Evolutionary conservation across 352 stramenopile species (phyloP), one percentile per base, ranked within the genome.

Genomic region (Phytophthora pluvialis): DNA sequence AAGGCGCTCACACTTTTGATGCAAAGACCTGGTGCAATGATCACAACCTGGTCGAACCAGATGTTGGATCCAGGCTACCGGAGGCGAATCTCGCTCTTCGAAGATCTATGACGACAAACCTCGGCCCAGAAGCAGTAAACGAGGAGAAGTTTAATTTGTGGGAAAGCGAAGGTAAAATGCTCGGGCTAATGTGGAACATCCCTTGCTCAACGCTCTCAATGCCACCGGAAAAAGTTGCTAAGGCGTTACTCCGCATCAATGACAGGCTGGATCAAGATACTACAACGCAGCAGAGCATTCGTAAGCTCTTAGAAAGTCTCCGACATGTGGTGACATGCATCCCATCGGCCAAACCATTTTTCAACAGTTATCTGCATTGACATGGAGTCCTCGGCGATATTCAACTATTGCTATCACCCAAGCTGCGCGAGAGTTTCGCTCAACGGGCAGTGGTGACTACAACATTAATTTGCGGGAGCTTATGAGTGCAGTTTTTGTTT

Each of bases 401-500:
- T 4, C 18, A 47, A 5, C 21, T 7, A 47, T 47, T 32, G 3
- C 21, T 21, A 31, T 47, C 25, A 44, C 38, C 5, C 18, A 29
- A 47, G 42, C 16, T n/a, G 42, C 18, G 6, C 29, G 52, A 29
- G 29, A 13, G 28, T 53, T 55, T 51, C 47, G 29, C 4, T 7
- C 1, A 1, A 10, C 52, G 0, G 36, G 38, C 6, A 5, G 5
- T 15, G 33, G 46, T 9, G 49, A 64, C 36, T 67, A 64, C 12
- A 49, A 50, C 5, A 68, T 72, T 13, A 72, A 60, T n/a, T n/a
- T 64, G 0, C 50, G 64, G 11, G 64, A 67, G 8, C 11, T 67
- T 0, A 58, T 68, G 52, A 67, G 58, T 32, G 35, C 58, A 0
- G 50, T 64, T 3, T 72, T 61, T 16, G 45, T 51, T 1, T 50